Conservation (phyloP, 2,329 filamentous ascomycete species). For the Ceratocystis lukuohia region DNA sequence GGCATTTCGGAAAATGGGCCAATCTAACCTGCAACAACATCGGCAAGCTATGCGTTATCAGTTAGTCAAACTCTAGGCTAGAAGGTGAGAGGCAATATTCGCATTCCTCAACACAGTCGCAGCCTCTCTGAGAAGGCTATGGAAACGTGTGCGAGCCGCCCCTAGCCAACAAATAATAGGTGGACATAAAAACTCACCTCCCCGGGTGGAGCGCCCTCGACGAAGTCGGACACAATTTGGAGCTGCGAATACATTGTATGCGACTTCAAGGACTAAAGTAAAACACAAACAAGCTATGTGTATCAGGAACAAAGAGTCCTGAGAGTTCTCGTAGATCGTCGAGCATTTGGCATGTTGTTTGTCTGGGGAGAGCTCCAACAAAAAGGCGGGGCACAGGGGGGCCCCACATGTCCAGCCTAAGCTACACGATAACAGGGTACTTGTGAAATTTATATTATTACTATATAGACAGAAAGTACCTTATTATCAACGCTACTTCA, state of each 20-base stretch:
- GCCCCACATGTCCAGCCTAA: neutral
- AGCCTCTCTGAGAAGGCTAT: conserved; percentile 12
- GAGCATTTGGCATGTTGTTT: neutral
- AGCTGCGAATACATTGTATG: conserved; percentile 14
- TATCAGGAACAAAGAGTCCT: neutral
- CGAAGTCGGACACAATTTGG: conserved; percentile 18
- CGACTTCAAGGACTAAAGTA: neutral
- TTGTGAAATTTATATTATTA: neutral
- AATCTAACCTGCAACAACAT: conserved; percentile 19
- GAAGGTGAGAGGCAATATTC: neutral
- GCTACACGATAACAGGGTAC: conserved; percentile 1
- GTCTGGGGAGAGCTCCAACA: neutral
- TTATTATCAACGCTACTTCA: neutral
- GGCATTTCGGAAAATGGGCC: neutral
- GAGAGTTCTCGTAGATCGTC: neutral
- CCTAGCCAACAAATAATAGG: neutral
- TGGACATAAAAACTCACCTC: conserved; percentile 12
- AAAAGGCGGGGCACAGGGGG: neutral
- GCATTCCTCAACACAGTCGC: neutral
- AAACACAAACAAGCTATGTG: neutral
- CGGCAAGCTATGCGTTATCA: conserved; percentile 16
- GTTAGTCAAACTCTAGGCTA: conserved; percentile 8
- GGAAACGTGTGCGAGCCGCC: neutral
- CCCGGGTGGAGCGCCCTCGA: conserved; percentile 18
- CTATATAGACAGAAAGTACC: neutral